Evolutionary conservation across 805 yeast genomes (phyloP).

Genomic region (Ogataea populi-albae): DNA sequence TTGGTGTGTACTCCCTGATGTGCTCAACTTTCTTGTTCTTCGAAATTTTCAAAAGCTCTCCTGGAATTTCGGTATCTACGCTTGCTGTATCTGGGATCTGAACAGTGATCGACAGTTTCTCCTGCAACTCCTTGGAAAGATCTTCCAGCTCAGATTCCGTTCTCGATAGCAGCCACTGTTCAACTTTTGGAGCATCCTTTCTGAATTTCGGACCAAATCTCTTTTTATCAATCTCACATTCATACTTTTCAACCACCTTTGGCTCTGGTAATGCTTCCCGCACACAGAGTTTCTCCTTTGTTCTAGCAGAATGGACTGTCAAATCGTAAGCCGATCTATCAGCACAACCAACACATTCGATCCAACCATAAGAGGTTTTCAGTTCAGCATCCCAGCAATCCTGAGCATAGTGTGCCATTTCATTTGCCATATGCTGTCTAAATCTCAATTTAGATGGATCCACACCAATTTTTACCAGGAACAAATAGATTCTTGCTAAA

Average conservation of each 20-base stretch:
- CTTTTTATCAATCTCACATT: slow-evolving; percentile 87
- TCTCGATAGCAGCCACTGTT: slow-evolving; percentile 69
- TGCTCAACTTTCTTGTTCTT: slow-evolving; percentile 82
- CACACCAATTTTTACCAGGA: slow-evolving; percentile 86
- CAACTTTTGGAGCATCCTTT: slow-evolving; percentile 93
- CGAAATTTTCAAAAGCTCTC: slow-evolving; percentile 68
- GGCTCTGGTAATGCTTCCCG: slow-evolving; percentile 89
- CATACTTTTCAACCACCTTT: slow-evolving; percentile 73
- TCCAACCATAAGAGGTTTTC: slow-evolving; percentile 96
- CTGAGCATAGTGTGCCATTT: slow-evolving; percentile 99
- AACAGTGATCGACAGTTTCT: slow-evolving; percentile 62
- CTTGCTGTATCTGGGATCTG: slow-evolving; percentile 62
- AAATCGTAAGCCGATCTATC: slow-evolving; percentile 98
- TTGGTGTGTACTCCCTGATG: slow-evolving; percentile 92
- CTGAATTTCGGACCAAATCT: slow-evolving; percentile 97
- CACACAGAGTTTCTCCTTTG: slow-evolving; percentile 92
- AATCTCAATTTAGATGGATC: slow-evolving; percentile 81
- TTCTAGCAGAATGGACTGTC: slow-evolving; percentile 90
- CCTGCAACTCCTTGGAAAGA: slow-evolving; percentile 63
- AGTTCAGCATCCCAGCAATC: slow-evolving; percentile 99
- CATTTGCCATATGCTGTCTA: slow-evolving; percentile 98
- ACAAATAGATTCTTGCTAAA: slow-evolving; percentile 86
- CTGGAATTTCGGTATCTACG: slow-evolving; percentile 60
- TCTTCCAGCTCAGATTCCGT: slow-evolving; percentile 83
- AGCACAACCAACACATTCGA: slow-evolving; percentile 99